Evolutionary conservation across 2,329 filamentous ascomycete species (phyloP).

Genomic region (Alternaria sp.): DNA sequence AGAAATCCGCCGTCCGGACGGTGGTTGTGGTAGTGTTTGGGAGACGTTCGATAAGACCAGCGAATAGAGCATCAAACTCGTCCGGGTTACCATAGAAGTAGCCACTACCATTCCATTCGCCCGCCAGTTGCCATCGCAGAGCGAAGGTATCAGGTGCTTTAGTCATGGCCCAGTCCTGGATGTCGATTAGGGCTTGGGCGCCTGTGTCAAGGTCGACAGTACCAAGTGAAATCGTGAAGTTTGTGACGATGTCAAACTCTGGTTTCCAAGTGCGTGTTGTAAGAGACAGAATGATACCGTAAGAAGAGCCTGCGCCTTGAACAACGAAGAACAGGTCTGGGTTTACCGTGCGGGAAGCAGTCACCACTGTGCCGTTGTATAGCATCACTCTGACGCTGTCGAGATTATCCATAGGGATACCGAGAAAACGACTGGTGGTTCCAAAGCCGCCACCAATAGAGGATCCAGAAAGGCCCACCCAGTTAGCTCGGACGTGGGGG

Average conservation of each 20-base stretch:
- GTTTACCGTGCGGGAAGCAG: slow-evolving; percentile 22
- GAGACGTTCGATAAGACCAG: slow-evolving; percentile 15
- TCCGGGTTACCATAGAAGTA: slow-evolving; percentile 25
- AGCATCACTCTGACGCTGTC: slow-evolving; percentile 21
- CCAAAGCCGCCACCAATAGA: slow-evolving; percentile 24
- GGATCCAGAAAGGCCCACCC: slow-evolving; percentile 20
- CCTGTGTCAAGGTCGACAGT: slow-evolving; percentile 17
- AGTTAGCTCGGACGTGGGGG: slow-evolving; percentile 21
- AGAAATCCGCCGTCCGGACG: slow-evolving; percentile 15
- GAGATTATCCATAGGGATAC: slow-evolving; percentile 20
- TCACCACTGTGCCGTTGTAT: slow-evolving; percentile 23
- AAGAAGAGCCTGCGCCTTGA: slow-evolving; percentile 23
- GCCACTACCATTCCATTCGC: slow-evolving; percentile 15
- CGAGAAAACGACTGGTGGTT: slow-evolving; percentile 21
- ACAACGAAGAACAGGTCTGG: slow-evolving; percentile 32
- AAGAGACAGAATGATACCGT: slow-evolving; percentile 20
- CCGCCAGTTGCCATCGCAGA: slow-evolving; percentile 21
- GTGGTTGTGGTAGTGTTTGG: slow-evolving; percentile 16
- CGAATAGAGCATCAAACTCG: slow-evolving; percentile 19
- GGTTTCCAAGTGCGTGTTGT: slow-evolving; percentile 23
- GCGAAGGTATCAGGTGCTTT: slow-evolving; percentile 24
- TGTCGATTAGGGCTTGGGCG: slow-evolving; percentile 13
- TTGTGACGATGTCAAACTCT: slow-evolving; percentile 12
- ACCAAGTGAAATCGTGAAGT: slow-evolving; percentile 21
- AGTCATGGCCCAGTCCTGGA: slow-evolving; percentile 22